A percentile compares a stretch with the other conserved stretches of the same genome.
Conservation (phyloP, 495 filamentous ascomycete species). For the Hyaloscypha bicolor region DNA sequence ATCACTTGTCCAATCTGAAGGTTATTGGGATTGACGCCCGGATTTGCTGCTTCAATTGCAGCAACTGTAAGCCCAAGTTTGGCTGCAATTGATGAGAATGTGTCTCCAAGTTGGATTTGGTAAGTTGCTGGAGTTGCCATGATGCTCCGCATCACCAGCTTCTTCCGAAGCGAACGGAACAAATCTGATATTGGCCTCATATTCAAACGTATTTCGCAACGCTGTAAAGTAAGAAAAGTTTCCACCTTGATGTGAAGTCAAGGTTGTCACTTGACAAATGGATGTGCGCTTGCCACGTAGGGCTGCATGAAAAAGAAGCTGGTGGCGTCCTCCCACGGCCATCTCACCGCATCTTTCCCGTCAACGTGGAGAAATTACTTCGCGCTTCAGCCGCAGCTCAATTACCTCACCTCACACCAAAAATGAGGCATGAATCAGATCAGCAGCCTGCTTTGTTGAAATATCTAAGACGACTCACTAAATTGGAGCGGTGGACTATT, state of each 20-base stretch:
- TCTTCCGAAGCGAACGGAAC: background rate
- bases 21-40: constrained; percentile 2
- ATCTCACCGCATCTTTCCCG: background rate
- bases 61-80: background rate
- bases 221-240: background rate
- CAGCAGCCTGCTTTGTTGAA: background rate
- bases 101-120: constrained; percentile 22
- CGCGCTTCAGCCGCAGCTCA: background rate
- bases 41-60: constrained; percentile 16
- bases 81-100: constrained; percentile 14
- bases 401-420: background rate
- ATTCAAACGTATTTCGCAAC: background rate
- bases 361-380: background rate
- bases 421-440: background rate
- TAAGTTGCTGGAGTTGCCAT: background rate
- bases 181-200: background rate
- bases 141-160: background rate
- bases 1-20: constrained; percentile 26
- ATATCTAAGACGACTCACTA: background rate
- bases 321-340: background rate
- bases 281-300: background rate
- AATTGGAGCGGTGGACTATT: background rate
- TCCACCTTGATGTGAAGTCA: background rate
- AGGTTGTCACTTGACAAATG: background rate
- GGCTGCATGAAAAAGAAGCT: background rate